These are phyloP conservation scores for Hippophae rhamnoides DNA, from an alignment of 306 rosid genomes.

Conservation along the genomic window DNA sequence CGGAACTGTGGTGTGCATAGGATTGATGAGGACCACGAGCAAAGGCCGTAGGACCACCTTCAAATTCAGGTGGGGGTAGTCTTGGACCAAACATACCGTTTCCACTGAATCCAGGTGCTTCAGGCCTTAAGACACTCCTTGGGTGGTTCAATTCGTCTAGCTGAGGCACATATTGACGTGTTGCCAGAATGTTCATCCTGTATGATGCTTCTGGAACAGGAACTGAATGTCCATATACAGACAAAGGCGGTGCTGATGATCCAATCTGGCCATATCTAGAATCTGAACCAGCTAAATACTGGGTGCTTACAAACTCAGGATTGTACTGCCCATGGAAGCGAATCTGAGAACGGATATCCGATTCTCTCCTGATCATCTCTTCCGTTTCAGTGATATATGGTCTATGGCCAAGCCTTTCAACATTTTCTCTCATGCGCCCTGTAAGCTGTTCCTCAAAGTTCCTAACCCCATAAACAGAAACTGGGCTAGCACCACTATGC, in stretches of 20 bases:
- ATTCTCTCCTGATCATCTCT: slow-evolving; percentile 23
- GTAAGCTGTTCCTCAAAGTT: slow-evolving; percentile 25
- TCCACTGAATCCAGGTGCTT: slow-evolving; percentile 18
- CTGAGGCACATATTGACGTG: slow-evolving; percentile 55
- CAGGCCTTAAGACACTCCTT: slow-evolving; percentile 28
- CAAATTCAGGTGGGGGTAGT: slow-evolving; percentile 28
- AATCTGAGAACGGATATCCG: slow-evolving; percentile 7
- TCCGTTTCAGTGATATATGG: slow-evolving; percentile 22
- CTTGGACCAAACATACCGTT: slow-evolving; percentile 15
- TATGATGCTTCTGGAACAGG: slow-evolving; percentile 21
- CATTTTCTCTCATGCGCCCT: slow-evolving; percentile 19
- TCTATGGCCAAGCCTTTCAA: slow-evolving; percentile 20
- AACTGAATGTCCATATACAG: slow-evolving; percentile 19
- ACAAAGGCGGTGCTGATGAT: slow-evolving; percentile 9
- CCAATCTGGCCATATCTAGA: slow-evolving; percentile 16
- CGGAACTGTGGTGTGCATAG: slow-evolving; percentile 34
- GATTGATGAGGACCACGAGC: slow-evolving; percentile 21
- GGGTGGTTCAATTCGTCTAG: slow-evolving; percentile 44
- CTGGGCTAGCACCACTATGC: slow-evolving; percentile 20
- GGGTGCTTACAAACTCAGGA: slow-evolving; percentile 15
- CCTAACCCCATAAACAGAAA: slow-evolving; percentile 22
- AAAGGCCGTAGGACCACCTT: slow-evolving; percentile 21
- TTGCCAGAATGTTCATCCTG: slow-evolving; percentile 34
- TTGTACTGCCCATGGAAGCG: slow-evolving; percentile 25
- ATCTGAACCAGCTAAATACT: slow-evolving; percentile 26